Evolutionary conservation across 2,329 filamentous ascomycete genomes (phyloP).

Genomic region (Verticillium nonalfalfae): DNA sequence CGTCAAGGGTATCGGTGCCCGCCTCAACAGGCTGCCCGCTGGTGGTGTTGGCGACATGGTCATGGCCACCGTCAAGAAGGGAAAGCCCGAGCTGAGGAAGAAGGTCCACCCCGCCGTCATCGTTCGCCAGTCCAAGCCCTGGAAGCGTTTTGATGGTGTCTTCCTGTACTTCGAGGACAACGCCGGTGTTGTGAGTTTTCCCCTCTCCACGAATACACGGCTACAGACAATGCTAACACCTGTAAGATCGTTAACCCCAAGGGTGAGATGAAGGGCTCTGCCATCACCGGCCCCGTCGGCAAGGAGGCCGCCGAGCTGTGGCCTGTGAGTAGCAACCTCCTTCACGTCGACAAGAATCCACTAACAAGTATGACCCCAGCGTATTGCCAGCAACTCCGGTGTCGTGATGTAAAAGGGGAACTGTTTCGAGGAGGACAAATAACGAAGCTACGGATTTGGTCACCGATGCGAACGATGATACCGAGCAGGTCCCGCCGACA

Average conservation of each 20-base stretch:
- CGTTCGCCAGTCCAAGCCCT: slow-evolving; percentile 98
- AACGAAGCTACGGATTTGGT: slow-evolving; percentile 4
- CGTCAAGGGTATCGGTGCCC: slow-evolving; percentile 97
- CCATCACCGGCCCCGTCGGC: slow-evolving; percentile 97
- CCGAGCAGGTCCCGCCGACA: slow-evolving; percentile 9
- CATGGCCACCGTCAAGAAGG: slow-evolving; percentile 99
- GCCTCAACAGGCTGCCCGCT: slow-evolving; percentile 94
- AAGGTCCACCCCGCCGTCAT: slow-evolving; percentile 99
- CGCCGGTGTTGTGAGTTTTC: slow-evolving; percentile 82
- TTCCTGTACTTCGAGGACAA: slow-evolving; percentile 99
- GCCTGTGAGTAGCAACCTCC: slow-evolving; percentile 62
- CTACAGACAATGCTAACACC: slow-evolving; percentile 25
- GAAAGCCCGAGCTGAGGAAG: slow-evolving; percentile 99
- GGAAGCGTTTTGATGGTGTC: slow-evolving; percentile 96
- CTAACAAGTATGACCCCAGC: slow-evolving; percentile 44
- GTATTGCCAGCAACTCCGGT: slow-evolving; percentile 99
- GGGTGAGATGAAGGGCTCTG: slow-evolving; percentile 99
- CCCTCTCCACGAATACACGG: not conserved
- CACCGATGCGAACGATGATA: slow-evolving; percentile 4
- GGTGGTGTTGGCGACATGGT: slow-evolving; percentile 99
- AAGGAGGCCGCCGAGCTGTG: slow-evolving; percentile 99
- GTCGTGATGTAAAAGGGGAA: slow-evolving; percentile 87
- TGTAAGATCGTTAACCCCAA: slow-evolving; percentile 97
- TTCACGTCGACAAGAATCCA: not conserved
- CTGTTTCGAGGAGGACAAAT: not conserved